These are phyloP conservation scores for Metschnikowia kofuensis DNA, from an alignment of 805 yeast species.

Conservation along the genomic window DNA sequence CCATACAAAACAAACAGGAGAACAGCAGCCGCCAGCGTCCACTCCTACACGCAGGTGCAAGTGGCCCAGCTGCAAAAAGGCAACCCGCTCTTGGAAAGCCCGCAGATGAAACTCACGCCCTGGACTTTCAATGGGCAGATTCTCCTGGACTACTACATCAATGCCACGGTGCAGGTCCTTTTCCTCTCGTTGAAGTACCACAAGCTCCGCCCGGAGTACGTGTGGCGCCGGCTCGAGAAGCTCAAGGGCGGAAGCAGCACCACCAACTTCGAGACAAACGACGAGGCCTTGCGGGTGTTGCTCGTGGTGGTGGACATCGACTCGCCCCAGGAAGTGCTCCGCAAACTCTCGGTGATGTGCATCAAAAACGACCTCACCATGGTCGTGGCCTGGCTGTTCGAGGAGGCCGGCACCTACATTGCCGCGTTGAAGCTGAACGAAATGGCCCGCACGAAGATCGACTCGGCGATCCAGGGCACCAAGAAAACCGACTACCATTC, in stretches of 20 bases:
- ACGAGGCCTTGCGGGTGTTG: slow-evolving; percentile 49
- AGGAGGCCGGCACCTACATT: slow-evolving; percentile 44
- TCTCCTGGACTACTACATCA: slow-evolving; percentile 60
- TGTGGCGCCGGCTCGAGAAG: slow-evolving; percentile 52
- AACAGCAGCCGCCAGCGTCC: slow-evolving; percentile 8
- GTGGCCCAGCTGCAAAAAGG: slow-evolving; percentile 69
- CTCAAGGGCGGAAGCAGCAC: slow-evolving; percentile 32
- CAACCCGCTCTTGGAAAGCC: slow-evolving; percentile 59
- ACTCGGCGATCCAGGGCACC: slow-evolving; percentile 43
- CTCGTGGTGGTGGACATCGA: slow-evolving; percentile 66
- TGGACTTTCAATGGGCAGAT: slow-evolving; percentile 56
- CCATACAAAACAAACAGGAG: background rate
- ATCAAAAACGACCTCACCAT: slow-evolving; percentile 48
- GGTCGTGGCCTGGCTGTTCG: slow-evolving; percentile 52
- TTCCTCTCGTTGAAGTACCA: slow-evolving; percentile 71
- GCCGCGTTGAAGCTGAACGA: slow-evolving; percentile 38
- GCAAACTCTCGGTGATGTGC: slow-evolving; percentile 47
- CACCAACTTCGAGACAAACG: slow-evolving; percentile 25
- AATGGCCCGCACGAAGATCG: slow-evolving; percentile 27
- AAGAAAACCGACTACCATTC: slow-evolving; percentile 44
- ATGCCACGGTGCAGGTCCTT: slow-evolving; percentile 51
- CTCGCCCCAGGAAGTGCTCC: slow-evolving; percentile 47
- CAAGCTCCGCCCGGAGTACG: slow-evolving; percentile 72
- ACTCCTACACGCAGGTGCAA: slow-evolving; percentile 35
- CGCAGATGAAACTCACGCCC: slow-evolving; percentile 46